Conservation (phyloP, 2,329 filamentous ascomycete species). For the Cytospora piceicola region DNA sequence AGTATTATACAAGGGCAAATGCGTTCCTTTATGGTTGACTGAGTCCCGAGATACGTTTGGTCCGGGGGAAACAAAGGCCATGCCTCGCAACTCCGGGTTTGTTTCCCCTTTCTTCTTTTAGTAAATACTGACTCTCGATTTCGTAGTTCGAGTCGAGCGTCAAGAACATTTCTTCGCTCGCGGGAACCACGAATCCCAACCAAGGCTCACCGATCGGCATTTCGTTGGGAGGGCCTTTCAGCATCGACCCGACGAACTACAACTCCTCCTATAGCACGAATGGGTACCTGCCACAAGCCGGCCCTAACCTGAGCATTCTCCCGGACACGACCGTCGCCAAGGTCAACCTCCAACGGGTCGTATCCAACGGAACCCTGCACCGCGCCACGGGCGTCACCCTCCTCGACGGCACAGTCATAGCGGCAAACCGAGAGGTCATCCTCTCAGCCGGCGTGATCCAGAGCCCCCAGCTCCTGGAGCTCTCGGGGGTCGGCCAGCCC, state of each 20-base stretch:
- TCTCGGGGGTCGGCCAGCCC: conserved; percentile 20
- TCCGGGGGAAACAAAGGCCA: too few relatives aligned
- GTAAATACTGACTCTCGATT: too few relatives aligned
- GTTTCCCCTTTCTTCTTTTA: too few relatives aligned
- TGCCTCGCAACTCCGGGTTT: too few relatives aligned
- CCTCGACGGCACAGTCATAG: conserved; percentile 17
- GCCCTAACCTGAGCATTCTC: conserved; percentile 43
- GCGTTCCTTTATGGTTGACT: too few relatives aligned
- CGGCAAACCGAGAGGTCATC: conserved; percentile 38
- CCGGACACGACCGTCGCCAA: conserved; percentile 42
- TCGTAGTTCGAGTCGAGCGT: neutral
- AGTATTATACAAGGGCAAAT: too few relatives aligned
- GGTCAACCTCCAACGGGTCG: conserved; percentile 20
- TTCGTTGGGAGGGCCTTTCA: conserved; percentile 30
- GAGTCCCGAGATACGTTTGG: too few relatives aligned
- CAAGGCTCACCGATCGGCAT: neutral
- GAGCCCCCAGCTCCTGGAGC: conserved; percentile 20
- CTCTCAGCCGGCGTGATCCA: conserved; percentile 21
- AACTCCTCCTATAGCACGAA: conserved; percentile 40
- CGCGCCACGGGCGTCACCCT: conserved; percentile 38
- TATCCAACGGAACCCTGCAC: conserved; percentile 19
- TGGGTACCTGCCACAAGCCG: conserved; percentile 42
- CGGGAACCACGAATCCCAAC: conserved; percentile 3
- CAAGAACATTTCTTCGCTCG: neutral
- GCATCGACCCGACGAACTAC: conserved; percentile 39